Percentiles rank a stretch among this genome's conserved stretches.
These are phyloP conservation scores for Fusarium buharicum DNA, from an alignment of 2,329 filamentous ascomycete species.

Conservation along the genomic window DNA sequence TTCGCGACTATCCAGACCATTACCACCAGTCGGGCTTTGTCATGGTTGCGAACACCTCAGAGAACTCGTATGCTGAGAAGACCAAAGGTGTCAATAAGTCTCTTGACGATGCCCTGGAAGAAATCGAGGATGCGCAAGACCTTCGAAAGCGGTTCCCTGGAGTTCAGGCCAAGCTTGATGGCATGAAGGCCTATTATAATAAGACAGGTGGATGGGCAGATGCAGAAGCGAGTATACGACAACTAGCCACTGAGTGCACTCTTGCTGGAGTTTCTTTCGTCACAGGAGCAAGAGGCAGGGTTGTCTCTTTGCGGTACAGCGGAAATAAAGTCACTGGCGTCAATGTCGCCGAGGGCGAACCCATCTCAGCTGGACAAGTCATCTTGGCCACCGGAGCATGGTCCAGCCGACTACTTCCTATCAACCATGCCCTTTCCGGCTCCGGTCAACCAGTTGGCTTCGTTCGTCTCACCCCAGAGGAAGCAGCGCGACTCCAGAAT, in stretches of 20 bases:
- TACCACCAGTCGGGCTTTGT: slow-evolving; percentile 49
- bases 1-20: slow-evolving; percentile 43
- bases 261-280: slow-evolving; percentile 48
- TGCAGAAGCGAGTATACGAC: slow-evolving; percentile 43
- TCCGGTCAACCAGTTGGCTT: slow-evolving; percentile 75
- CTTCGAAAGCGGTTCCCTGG: slow-evolving; percentile 31
- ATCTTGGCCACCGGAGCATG: slow-evolving; percentile 76
- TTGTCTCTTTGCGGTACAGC: slow-evolving; percentile 35
- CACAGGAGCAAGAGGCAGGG: slow-evolving; percentile 46
- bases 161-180: slow-evolving; percentile 39
- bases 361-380: slow-evolving; percentile 66
- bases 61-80: slow-evolving; percentile 41
- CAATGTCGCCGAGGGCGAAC: slow-evolving; percentile 49
- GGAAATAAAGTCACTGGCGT: slow-evolving; percentile 41
- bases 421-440: slow-evolving; percentile 69
- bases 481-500: slow-evolving; percentile 62
- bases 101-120: slow-evolving; percentile 34
- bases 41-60: slow-evolving; percentile 40
- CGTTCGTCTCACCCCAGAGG: slow-evolving; percentile 67
- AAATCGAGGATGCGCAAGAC: slow-evolving; percentile 42
- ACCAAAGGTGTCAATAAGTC: slow-evolving; percentile 22
- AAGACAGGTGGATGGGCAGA: slow-evolving; percentile 49
- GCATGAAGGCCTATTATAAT: slow-evolving; percentile 45
- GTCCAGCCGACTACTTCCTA: slow-evolving; percentile 65
- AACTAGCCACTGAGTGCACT: slow-evolving; percentile 44